phyloP scores from a whole-genome alignment of 805 yeast species.

The Lipomyces spencermartinsiae region DNA sequence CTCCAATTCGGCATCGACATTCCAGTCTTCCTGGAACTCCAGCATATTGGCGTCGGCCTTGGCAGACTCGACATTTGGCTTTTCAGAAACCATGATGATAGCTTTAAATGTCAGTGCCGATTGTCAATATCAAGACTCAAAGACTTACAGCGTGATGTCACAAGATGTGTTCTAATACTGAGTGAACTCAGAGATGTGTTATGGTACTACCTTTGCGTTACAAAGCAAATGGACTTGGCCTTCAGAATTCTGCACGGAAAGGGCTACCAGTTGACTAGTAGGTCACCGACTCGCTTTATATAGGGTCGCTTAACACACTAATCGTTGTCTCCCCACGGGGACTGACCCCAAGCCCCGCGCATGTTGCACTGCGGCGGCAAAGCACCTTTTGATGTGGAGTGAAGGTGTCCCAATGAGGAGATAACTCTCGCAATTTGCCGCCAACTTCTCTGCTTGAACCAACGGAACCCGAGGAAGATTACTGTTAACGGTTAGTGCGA shows the following conservation, averaged over 20 bases:
- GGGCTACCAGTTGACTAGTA: not conserved
- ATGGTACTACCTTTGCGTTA: too few relatives aligned
- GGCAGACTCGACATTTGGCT: not conserved
- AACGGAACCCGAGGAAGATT: not conserved
- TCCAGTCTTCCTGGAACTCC: constrained; percentile 8
- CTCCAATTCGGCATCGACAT: constrained; percentile 12
- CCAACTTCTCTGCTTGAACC: not conserved
- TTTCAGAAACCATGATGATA: constrained; percentile 1
- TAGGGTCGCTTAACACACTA: not conserved
- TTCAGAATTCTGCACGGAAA: not conserved
- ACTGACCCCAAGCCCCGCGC: not conserved
- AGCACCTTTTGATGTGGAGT: not conserved
- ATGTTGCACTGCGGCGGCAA: not conserved
- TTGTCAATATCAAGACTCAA: too few relatives aligned
- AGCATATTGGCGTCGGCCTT: constrained; percentile 14
- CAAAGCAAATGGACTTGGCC: too few relatives aligned
- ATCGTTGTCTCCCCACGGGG: not conserved
- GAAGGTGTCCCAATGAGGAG: not conserved
- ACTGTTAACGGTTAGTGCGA: not conserved
- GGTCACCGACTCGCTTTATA: not conserved
- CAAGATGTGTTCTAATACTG: not conserved
- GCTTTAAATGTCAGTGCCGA: not conserved
- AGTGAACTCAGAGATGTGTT: not conserved
- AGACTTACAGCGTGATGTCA: not conserved
- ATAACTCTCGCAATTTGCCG: too few relatives aligned